Base-by-base conservation (phyloP, 23 red algal genomes). In the Gracilaria caudata region DNA sequence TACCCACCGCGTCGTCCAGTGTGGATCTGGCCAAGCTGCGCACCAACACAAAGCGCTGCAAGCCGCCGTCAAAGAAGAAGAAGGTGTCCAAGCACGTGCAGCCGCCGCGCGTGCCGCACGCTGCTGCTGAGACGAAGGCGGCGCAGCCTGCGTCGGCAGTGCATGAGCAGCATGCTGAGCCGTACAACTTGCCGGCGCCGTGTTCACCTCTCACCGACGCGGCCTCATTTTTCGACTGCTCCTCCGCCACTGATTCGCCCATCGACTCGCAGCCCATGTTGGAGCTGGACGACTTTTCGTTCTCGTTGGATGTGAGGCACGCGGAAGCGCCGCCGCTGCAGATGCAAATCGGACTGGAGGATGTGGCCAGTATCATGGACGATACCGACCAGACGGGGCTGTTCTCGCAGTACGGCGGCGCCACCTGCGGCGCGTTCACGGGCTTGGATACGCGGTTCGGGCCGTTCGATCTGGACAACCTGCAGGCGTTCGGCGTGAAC, bases 331-430 rank as follows among this genome's bases (percentile, higher is more conserved):
- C 70, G 40, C n/a, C 39, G 39, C 13, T 75, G 40, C 70, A 75
- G 38, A 45, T 75, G 70, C 29, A 47, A 7, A 75, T 75, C 7
- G 70, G 70, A 4, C 70, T 75, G 37, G 70, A 75, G 43, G 70
- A 75, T 19, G 70, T 75, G 20, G 70, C 33, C 12, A 75, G 70
- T 24, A 75, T 75, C 70, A 75, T 75, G 70, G 70, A 75, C 70
- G 70, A 75, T 24, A 49, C 70, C 6, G 70, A 75, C 14, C 70
- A 75, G 37, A 10, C 39, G 19, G 70, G 10, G 21, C 38, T 75
- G 39, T 75, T 75, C 19, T 47, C 70, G 70, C 8, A 0, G 39
- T 75, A 47, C 70, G 70, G 70, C 21, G 40, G 70, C 70, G 70
- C 32, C 4, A 41, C 29, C 16, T 75, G 70, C 43, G 70, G 21